Evolutionary conservation across 2,329 filamentous ascomycete genomes (phyloP).

Genomic region (Aspergillus sp.): DNA sequence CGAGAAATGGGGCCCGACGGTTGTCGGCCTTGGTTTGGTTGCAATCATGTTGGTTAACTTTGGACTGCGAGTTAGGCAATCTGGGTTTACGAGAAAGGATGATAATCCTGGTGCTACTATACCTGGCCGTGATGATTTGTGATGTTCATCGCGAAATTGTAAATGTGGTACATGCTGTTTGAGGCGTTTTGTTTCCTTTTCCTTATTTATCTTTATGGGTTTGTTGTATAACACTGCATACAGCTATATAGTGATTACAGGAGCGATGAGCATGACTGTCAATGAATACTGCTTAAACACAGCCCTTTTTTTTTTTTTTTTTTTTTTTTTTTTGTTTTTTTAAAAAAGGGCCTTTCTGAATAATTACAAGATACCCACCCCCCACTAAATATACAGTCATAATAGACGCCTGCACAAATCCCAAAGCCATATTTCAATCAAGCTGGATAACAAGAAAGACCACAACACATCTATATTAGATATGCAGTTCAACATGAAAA

Average conservation of each 20-base stretch:
- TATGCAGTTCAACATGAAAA: background rate
- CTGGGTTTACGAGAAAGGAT: conserved; percentile 27
- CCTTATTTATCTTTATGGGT: background rate
- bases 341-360: background rate
- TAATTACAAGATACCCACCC: background rate
- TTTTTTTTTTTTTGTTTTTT: no score
- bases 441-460: no score
- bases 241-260: background rate
- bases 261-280: background rate
- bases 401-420: no score
- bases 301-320: no score
- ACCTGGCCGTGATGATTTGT: conserved; percentile 14
- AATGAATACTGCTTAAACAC: background rate
- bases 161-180: background rate
- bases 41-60: conserved; percentile 77
- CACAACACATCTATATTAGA: no score
- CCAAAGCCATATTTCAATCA: no score
- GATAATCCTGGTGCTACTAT: background rate
- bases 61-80: conserved; percentile 67
- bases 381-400: no score
- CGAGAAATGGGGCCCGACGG: conserved; percentile 80
- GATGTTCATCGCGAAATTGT: background rate
- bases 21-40: conserved; percentile 72
- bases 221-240: background rate
- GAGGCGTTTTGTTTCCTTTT: background rate